These are phyloP conservation scores for Funneliformis mosseae DNA, from an alignment of 192 early-diverging fungal genomes.

Conservation along the genomic window DNA sequence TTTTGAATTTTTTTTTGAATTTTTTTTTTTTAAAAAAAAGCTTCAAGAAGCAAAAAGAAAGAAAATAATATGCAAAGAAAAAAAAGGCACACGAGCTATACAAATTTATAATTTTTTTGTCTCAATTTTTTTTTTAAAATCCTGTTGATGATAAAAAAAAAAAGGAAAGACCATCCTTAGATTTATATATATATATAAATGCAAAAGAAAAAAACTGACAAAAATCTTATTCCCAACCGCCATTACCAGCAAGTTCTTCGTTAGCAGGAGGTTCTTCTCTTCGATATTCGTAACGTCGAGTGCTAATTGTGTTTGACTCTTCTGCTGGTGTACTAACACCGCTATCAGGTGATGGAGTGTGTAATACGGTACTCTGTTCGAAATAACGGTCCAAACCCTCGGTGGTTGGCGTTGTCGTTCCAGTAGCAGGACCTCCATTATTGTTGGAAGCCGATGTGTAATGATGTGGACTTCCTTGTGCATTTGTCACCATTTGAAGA, in stretches of 20 bases:
- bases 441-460: constrained; percentile 9
- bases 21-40: too few relatives aligned
- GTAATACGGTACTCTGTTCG: constrained; percentile 23
- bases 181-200: too few relatives aligned
- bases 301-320: neutral
- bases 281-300: constrained; percentile 32
- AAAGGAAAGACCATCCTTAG: neutral
- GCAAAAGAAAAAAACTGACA: neutral
- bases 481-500: constrained; percentile 32
- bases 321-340: constrained; percentile 12
- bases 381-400: constrained; percentile 30
- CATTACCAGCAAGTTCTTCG: neutral
- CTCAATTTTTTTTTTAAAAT: neutral
- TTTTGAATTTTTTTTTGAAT: neutral
- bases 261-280: neutral
- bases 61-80: neutral
- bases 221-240: neutral
- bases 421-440: constrained; percentile 17
- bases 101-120: constrained; percentile 10
- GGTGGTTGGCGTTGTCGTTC: constrained; percentile 19
- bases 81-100: constrained; percentile 3
- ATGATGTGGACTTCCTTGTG: constrained; percentile 22
- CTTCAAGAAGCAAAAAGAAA: neutral
- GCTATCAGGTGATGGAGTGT: constrained; percentile 22
- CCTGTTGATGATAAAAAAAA: neutral